Percentiles rank a stretch among this genome's conserved stretches.
Conservation (phyloP, 495 filamentous ascomycete species). For the Penicillium bovifimosum region DNA sequence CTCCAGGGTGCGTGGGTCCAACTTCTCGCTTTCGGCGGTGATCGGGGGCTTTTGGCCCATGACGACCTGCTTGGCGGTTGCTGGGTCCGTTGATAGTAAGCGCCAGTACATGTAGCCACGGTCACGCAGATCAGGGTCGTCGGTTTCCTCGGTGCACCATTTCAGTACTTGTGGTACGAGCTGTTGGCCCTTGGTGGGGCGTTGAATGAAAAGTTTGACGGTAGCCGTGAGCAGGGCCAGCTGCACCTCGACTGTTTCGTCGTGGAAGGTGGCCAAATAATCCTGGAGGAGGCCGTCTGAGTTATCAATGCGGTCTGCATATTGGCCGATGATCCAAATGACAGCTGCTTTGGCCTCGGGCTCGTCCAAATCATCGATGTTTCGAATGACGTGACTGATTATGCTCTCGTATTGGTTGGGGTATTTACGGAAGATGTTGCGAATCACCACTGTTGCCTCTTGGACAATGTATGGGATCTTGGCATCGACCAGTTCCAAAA, state of each 20-base stretch:
- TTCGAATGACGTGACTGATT: conserved; percentile 90
- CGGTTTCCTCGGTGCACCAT: conserved; percentile 98
- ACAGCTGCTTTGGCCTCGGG: conserved; percentile 99
- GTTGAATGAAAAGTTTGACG: conserved; percentile 96
- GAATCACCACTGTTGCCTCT: conserved; percentile 98
- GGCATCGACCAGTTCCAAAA: conserved; percentile 92
- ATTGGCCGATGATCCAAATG: conserved; percentile 99
- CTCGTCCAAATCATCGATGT: conserved; percentile 94
- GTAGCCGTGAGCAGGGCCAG: conserved; percentile 92
- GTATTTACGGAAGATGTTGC: conserved; percentile 99
- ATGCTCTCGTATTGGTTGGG: conserved; percentile 98
- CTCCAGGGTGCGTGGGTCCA: conserved; percentile 86
- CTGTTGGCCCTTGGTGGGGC: conserved; percentile 89
- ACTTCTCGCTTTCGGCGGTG: conserved; percentile 90
- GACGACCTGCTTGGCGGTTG: conserved; percentile 77
- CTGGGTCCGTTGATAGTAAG: conserved; percentile 87
- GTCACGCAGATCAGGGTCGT: conserved; percentile 94
- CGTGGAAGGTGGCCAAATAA: conserved; percentile 86
- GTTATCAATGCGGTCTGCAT: conserved; percentile 95
- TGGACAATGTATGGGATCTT: conserved; percentile 99
- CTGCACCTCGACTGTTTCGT: conserved; percentile 93
- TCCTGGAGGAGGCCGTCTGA: conserved; percentile 90
- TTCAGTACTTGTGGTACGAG: conserved; percentile 94
- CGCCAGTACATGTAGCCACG: conserved; percentile 99
- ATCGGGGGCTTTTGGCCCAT: conserved; percentile 98